A percentile compares a stretch with the other conserved stretches of the same genome.
Conservation (phyloP, 805 yeast species). For the Kodamaea sagamina region DNA sequence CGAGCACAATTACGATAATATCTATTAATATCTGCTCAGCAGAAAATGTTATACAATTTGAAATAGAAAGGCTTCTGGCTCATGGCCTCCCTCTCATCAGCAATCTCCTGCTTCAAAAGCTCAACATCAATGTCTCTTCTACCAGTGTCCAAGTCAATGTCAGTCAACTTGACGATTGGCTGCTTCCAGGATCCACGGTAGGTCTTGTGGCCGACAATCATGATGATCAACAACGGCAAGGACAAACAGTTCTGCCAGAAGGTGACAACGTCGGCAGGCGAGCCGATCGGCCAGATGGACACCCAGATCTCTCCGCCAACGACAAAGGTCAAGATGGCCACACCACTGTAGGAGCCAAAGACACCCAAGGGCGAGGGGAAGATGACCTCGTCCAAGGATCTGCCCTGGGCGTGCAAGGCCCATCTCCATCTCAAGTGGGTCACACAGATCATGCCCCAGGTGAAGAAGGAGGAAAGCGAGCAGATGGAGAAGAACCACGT, state of each 20-base stretch:
- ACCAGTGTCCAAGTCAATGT: conserved; percentile 47
- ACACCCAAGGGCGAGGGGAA: conserved; percentile 39
- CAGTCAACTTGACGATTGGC: conserved; percentile 33
- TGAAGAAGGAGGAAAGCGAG: conserved; percentile 43
- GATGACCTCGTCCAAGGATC: conserved; percentile 35
- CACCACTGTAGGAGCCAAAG: conserved; percentile 38
- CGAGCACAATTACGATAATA: no score
- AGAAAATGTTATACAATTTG: conserved; percentile 35
- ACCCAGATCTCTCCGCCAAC: conserved; percentile 42
- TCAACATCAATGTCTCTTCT: conserved; percentile 40
- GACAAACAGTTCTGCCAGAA: conserved; percentile 55
- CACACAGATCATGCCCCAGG: conserved; percentile 43
- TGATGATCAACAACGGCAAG: conserved; percentile 39
- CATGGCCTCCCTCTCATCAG: conserved; percentile 35
- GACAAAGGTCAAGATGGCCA: conserved; percentile 33
- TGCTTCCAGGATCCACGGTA: conserved; percentile 28
- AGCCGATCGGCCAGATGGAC: conserved; percentile 39
- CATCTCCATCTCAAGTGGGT: conserved; percentile 44
- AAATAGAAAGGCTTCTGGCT: conserved; percentile 32
- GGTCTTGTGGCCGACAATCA: conserved; percentile 47
- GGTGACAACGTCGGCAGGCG: conserved; percentile 31
- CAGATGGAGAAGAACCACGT: conserved; percentile 45
- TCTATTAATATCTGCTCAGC: conserved; percentile 21
- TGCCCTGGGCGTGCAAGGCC: conserved; percentile 37
- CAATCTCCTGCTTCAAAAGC: conserved; percentile 41